A percentile compares a stretch with the other conserved stretches of the same genome.
phyloP scores from a whole-genome alignment of 2,329 filamentous ascomycete species.

The Aspergillus quadrilineatus region DNA sequence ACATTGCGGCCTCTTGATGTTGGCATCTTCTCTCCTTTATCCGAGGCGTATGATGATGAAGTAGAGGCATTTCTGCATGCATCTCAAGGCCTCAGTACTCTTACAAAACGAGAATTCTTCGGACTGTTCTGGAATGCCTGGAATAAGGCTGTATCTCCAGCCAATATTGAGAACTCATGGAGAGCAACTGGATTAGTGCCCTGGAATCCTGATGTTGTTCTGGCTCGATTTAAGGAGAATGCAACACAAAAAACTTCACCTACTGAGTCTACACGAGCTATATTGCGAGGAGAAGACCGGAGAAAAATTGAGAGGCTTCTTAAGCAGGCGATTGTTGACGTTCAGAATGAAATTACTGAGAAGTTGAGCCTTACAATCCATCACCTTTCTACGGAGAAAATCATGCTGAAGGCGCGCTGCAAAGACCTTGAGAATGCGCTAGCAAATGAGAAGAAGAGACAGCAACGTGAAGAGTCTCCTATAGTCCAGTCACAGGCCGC shows the following conservation, averaged over 20 bases:
- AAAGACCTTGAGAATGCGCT: not conserved
- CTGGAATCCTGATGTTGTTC: conserved; percentile 4
- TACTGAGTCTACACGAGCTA: not conserved
- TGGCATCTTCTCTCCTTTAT: conserved; percentile 7
- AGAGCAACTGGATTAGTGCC: conserved; percentile 2
- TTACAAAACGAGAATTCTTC: conserved; percentile 10
- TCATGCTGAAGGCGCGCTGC: conserved; percentile 1
- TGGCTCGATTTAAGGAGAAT: conserved; percentile 1
- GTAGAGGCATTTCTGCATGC: conserved; percentile 2
- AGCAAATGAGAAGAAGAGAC: conserved; percentile 7
- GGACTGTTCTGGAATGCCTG: conserved; percentile 1
- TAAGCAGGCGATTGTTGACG: not conserved
- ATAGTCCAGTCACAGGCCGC: not conserved
- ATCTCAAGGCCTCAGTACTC: not conserved
- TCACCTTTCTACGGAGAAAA: conserved; percentile 7
- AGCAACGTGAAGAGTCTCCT: not conserved
- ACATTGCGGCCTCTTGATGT: conserved; percentile 9
- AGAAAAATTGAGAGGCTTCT: conserved; percentile 7
- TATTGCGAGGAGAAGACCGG: conserved; percentile 3
- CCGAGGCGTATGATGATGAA: not conserved
- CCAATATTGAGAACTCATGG: conserved; percentile 7
- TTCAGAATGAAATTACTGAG: conserved; percentile 4
- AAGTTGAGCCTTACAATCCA: conserved; percentile 8
- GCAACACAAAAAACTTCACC: not conserved
- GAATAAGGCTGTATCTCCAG: not conserved